These are phyloP conservation scores for Hypsizygus ulmarius DNA, from an alignment of 1,284 basidiomycete species.

Conservation along the genomic window DNA sequence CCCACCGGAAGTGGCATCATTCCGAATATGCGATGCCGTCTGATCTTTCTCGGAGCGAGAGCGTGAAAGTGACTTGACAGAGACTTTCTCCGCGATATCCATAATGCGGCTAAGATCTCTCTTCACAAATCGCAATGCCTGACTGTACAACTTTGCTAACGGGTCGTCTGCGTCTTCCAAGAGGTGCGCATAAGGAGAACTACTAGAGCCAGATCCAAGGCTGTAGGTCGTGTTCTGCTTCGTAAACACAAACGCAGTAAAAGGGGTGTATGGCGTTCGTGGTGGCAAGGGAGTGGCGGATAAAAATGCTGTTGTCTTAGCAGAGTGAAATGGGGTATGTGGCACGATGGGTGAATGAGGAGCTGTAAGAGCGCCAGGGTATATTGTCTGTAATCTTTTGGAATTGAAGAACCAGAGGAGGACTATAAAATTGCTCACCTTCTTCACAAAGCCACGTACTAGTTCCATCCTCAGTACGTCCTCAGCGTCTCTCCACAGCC, in stretches of 20 bases:
- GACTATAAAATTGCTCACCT: conserved; percentile 42
- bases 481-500: conserved; percentile 83
- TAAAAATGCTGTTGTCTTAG: conserved; percentile 24
- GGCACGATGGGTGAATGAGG: conserved; percentile 75
- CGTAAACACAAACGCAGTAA: conserved; percentile 54
- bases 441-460: conserved; percentile 73
- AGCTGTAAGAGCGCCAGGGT: conserved; percentile 61
- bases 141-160: conserved; percentile 76
- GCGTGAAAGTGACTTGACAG: conserved; percentile 41
- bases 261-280: conserved; percentile 69
- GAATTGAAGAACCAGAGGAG: not conserved
- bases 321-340: conserved; percentile 58
- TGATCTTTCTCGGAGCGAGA: conserved; percentile 21
- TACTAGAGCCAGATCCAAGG: conserved; percentile 18
- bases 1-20: conserved; percentile 21
- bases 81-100: conserved; percentile 70
- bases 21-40: conserved; percentile 10
- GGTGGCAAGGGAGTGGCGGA: conserved; percentile 37
- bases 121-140: conserved; percentile 78
- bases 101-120: conserved; percentile 70
- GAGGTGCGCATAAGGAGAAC: conserved; percentile 44
- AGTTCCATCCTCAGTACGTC: conserved; percentile 74
- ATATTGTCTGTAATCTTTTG: conserved; percentile 57
- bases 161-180: conserved; percentile 64
- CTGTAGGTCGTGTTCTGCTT: conserved; percentile 46